Evolutionary conservation across 331 rosid genomes (phyloP), one percentile per base, ranked within the genome.

Genomic region (Rhamnella rubrinervis): DNA sequence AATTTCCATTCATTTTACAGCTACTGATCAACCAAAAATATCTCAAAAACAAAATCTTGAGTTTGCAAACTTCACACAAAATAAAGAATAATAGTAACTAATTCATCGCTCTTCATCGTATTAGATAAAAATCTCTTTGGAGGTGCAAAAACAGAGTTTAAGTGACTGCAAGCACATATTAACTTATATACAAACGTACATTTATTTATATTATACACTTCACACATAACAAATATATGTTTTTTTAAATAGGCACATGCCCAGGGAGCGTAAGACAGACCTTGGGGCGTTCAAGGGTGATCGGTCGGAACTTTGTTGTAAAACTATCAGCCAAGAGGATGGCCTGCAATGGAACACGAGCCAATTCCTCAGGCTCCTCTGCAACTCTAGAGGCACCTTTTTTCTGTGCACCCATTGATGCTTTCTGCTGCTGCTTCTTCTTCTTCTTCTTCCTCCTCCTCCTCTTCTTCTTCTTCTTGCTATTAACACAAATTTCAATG

Each of bases 251-350:
- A 1, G 6, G 58, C 3, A 75, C 18, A 26, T 26, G 4, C 4
- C 2, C 31, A 53, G 10, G 35, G 53, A 40, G 6, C 49, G 7
- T 53, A 63, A 25, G 9, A 59, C 10, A 14, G 64, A 95, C 97
- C 75, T 95, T 95, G 70, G 99, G 97, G 70, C 97, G 96, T 78
- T 95, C 96, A 18, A 95, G 99, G 11, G 99, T 95, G 80, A 91
- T 95, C 64, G 99, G 99, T 58, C 93, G 85, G 84, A 95, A 95
- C 80, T 86, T 87, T 56, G 99, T 95, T 58, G 91, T 59, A 31
- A 95, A 95, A 59, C 96, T 91, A 78, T 95, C 99, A 12, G 99
- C 99, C 50, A 95, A 73, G 69, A 95, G 96, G 51, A 95, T 77
- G 25, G 97, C 97, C 74, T 95, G 99, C 74, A 91, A 71, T 0